Evolutionary conservation across 2,329 filamentous ascomycete species (phyloP), one percentile per base, ranked within the genome.

Genomic region (Colletotrichum echinochloae): DNA sequence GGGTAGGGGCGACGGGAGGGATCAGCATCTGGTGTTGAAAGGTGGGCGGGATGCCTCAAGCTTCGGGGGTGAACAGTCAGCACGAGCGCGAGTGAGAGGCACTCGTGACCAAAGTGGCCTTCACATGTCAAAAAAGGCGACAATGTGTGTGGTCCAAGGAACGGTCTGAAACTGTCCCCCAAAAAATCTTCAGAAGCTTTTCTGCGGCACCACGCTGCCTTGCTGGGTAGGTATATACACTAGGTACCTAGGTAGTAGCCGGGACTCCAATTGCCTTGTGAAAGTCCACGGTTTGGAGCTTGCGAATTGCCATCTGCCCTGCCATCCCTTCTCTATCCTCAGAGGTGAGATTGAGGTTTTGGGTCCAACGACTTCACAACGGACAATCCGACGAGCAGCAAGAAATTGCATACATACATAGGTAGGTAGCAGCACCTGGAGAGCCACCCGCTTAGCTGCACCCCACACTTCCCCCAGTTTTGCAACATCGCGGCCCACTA

Each of bases 381-480:
- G 26, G 18, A 14, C 30, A 33, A 14, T 37, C 44, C 33, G 51
- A 54, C 30, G n/a, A 23, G 55, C 18, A 41, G 26, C 20, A 56
- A 28, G 33, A 28, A 55, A 48, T 46, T 11, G 7, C 41, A 44
- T 12, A 41, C 14, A 4, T 39, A 39, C 37, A 12, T 39, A 39
- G 14, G 37, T 20, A 18, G 41, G 20, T n/a, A 63, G 39, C 65
- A 46, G 52, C 23, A 46, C 33, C 51, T 54, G 20, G 39, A 59
- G 18, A 49, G 35, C 46, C 52, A 59, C 30, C 41, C 26, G 59
- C 55, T 71, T 68, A 57, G 23, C 59, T 57, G 46, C 37, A 46
- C 67, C 68, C 64, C 64, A 68, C 64, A 68, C 37, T 71, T 69
- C 68, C 68, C 68, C 68, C 68, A 48, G 68, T 71, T 71, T 68